Conservation (phyloP, 75 land plant genomes). For the Adiantum capillusveneris region DNA sequence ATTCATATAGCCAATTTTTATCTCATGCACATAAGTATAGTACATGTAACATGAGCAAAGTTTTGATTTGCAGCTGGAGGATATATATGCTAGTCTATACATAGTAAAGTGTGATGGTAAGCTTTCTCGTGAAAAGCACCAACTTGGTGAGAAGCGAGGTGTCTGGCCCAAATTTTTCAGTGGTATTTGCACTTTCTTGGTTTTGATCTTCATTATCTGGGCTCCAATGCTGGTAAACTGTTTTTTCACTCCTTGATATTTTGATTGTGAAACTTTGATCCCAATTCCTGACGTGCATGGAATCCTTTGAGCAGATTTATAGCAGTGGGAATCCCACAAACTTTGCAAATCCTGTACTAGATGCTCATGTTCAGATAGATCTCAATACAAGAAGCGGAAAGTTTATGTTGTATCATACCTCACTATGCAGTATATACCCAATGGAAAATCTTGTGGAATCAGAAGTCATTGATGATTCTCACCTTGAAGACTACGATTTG, state of each 20-base stretch:
- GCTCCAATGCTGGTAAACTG: constrained; percentile 95
- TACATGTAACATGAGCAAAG: too few species aligned
- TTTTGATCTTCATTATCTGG: constrained; percentile 87
- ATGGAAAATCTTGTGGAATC: constrained; percentile 30
- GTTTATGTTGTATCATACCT: constrained; percentile 62
- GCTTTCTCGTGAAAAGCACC: constrained; percentile 71
- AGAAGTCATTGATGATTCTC: constrained; percentile 34
- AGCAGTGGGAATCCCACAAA: constrained; percentile 99
- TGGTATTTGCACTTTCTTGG: constrained; percentile 79
- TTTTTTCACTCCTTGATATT: background rate
- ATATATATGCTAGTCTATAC: constrained; percentile 90
- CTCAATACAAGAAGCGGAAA: constrained; percentile 58
- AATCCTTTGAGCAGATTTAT: constrained; percentile 58
- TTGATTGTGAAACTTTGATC: background rate
- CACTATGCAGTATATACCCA: constrained; percentile 46
- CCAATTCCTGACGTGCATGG: too few species aligned
- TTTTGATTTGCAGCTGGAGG: constrained; percentile 59
- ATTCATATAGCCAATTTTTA: too few species aligned
- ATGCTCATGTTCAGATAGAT: constrained; percentile 60
- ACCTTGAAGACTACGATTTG: constrained; percentile 43
- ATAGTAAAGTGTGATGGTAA: constrained; percentile 91
- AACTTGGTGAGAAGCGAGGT: constrained; percentile 79
- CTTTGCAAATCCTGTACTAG: constrained; percentile 67
- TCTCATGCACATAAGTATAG: too few species aligned
- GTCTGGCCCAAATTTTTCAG: constrained; percentile 78